Percentiles rank a stretch among this genome's conserved stretches.
Conservation (phyloP, 805 yeast species). For the Metschnikowia lochheadii region DNA sequence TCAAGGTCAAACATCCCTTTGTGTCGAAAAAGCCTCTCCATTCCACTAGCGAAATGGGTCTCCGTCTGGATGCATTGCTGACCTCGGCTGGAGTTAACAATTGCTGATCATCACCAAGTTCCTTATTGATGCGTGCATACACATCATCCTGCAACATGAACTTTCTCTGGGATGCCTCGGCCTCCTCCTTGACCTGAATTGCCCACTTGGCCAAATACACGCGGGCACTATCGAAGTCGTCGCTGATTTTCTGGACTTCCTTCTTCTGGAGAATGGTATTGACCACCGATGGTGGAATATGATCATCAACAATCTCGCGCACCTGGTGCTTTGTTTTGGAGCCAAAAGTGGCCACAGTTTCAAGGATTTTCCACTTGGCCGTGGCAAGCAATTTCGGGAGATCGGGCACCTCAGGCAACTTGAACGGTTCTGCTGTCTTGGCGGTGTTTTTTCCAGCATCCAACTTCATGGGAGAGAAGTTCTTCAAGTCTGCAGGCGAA, state of each 20-base stretch:
- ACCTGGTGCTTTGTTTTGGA: slow-evolving; percentile 47
- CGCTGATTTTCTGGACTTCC: slow-evolving; percentile 74
- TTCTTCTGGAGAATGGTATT: slow-evolving; percentile 60
- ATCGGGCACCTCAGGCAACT: slow-evolving; percentile 10
- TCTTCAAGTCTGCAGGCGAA: slow-evolving; percentile 55
- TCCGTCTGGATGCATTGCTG: slow-evolving; percentile 56
- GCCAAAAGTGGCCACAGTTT: slow-evolving; percentile 77
- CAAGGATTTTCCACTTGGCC: slow-evolving; percentile 84
- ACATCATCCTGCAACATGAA: slow-evolving; percentile 56
- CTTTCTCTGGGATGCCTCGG: slow-evolving; percentile 55
- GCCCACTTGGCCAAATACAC: slow-evolving; percentile 97
- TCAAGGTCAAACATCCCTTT: slow-evolving; percentile 67
- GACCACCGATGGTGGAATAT: slow-evolving; percentile 57
- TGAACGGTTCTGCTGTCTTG: slow-evolving; percentile 17
- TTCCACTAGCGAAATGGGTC: slow-evolving; percentile 64
- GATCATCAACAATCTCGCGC: slow-evolving; percentile 58
- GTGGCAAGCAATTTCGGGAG: slow-evolving; percentile 52
- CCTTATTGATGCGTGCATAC: slow-evolving; percentile 53
- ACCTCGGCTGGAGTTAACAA: slow-evolving; percentile 58
- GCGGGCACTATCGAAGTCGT: slow-evolving; percentile 90
- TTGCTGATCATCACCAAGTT: slow-evolving; percentile 47
- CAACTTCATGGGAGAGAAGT: slow-evolving; percentile 42
- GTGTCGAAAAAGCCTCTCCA: slow-evolving; percentile 85
- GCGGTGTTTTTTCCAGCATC: neutral
- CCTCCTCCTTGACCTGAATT: slow-evolving; percentile 85